A percentile compares a stretch with the other conserved stretches of the same genome.
phyloP scores from a whole-genome alignment of 331 rosid genomes.

The Quercus phellos region DNA sequence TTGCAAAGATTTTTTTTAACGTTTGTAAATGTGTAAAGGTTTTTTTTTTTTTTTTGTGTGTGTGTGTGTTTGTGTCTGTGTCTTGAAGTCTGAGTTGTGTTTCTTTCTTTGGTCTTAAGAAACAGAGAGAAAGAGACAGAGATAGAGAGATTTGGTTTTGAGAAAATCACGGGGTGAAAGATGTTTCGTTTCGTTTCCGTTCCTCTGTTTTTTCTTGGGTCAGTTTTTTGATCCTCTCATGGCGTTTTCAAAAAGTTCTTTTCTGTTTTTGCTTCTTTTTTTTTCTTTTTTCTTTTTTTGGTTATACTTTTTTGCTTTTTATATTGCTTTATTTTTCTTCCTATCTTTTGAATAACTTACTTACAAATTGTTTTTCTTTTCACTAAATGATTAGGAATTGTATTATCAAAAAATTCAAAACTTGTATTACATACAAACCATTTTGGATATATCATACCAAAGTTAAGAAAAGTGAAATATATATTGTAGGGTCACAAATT shows the following conservation, averaged over 20 bases:
- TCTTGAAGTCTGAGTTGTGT: not conserved
- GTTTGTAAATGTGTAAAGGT: not conserved
- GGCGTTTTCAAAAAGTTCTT: not conserved
- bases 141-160: not conserved
- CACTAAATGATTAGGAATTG: too few species aligned
- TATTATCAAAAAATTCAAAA: too few species aligned
- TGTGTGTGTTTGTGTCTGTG: not conserved
- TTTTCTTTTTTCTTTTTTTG: not conserved
- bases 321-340: not conserved
- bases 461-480: too few species aligned
- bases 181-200: not conserved
- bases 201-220: not conserved
- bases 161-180: not conserved
- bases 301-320: not conserved
- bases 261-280: not conserved
- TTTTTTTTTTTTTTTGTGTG: too few species aligned
- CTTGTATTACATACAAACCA: too few species aligned
- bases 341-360: not conserved
- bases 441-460: too few species aligned
- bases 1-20: not conserved
- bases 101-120: not conserved
- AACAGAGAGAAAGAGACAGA: not conserved
- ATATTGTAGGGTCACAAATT: too few species aligned
- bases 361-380: not conserved
- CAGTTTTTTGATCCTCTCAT: slow-evolving; percentile 3